phyloP scores from a whole-genome alignment of 2,329 filamentous ascomycete genomes.

The Leptographium lundbergii region DNA sequence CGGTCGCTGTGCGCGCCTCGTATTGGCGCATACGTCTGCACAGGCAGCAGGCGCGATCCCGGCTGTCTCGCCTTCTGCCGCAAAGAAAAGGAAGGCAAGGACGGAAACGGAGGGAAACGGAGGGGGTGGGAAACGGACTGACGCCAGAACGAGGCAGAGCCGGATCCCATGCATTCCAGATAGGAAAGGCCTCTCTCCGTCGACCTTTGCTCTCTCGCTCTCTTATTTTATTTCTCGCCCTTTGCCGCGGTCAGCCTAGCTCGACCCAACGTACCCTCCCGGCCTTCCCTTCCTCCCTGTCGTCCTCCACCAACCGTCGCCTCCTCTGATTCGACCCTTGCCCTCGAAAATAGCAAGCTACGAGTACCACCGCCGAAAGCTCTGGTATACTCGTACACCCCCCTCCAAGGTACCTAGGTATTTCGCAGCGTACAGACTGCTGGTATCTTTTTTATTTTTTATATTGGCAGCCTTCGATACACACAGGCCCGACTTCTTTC shows the following conservation, averaged over 20 bases:
- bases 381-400: neutral
- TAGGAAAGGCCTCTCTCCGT: neutral
- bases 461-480: conserved; percentile 2
- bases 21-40: neutral
- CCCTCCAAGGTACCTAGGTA: neutral
- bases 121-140: neutral
- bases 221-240: neutral
- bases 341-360: neutral
- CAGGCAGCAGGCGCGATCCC: neutral
- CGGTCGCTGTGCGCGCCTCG: neutral
- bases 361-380: neutral
- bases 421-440: neutral
- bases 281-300: neutral
- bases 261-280: neutral
- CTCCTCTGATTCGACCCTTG: neutral
- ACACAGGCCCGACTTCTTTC: neutral
- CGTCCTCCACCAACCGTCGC: neutral
- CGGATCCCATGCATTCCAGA: neutral
- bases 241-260: conserved; percentile 2
- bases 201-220: neutral
- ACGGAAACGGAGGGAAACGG: neutral
- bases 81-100: neutral
- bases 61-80: neutral
- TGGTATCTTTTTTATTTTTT: neutral
- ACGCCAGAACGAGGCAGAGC: no score